Conservation (phyloP, 2,329 filamentous ascomycete genomes). For the Xylaria sp. region DNA sequence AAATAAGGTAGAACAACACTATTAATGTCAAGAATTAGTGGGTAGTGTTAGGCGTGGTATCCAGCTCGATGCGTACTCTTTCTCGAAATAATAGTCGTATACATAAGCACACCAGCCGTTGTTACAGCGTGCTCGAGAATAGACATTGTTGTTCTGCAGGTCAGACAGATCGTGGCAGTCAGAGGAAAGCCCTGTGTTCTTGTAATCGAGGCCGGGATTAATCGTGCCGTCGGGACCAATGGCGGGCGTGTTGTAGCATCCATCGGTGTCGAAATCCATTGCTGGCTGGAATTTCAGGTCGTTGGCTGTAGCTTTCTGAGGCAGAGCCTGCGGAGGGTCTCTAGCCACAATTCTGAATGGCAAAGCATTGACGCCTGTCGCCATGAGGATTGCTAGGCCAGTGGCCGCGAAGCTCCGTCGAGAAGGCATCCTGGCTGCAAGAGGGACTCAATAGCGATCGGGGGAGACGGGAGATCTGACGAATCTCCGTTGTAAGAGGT, state of each 20-base stretch:
- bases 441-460: constrained; percentile 4
- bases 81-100: constrained; percentile 60
- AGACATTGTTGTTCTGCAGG: constrained; percentile 55
- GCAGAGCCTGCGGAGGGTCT: constrained; percentile 45
- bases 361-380: constrained; percentile 35
- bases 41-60: neutral
- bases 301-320: constrained; percentile 44
- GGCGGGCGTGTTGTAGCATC: constrained; percentile 55
- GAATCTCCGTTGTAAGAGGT: neutral
- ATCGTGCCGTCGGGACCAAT: constrained; percentile 51
- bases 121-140: constrained; percentile 56
- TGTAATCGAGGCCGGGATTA: constrained; percentile 47
- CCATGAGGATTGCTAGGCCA: constrained; percentile 42
- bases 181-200: constrained; percentile 44
- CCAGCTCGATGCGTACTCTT: constrained; percentile 47
- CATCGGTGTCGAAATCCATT: constrained; percentile 52
- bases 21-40: constrained; percentile 7
- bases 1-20: constrained; percentile 46
- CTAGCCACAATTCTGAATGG: constrained; percentile 40
- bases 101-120: constrained; percentile 57
- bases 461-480: neutral
- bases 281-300: constrained; percentile 47
- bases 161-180: constrained; percentile 51
- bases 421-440: constrained; percentile 40
- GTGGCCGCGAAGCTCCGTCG: constrained; percentile 39